Conservation (phyloP, 2,329 filamentous ascomycete species). For the Tolypocladium tundrense region DNA sequence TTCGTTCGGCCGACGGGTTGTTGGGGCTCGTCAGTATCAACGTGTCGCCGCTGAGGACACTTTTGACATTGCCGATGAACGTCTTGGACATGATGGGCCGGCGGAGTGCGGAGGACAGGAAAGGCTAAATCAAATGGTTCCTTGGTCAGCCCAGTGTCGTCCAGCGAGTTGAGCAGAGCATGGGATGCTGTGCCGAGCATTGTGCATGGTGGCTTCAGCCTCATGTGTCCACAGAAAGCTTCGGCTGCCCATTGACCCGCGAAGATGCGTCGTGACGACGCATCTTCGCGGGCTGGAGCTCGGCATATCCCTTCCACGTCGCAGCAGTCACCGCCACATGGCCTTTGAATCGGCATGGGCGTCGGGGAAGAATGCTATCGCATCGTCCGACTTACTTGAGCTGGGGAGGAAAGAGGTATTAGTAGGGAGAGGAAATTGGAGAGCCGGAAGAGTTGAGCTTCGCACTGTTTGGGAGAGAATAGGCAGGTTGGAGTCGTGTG, state of each 20-base stretch:
- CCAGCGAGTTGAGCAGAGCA: not conserved
- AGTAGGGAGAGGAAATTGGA: not conserved
- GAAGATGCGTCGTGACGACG: not conserved
- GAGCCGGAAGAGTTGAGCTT: not conserved
- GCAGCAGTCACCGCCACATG: not conserved
- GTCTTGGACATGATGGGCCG: constrained; percentile 37
- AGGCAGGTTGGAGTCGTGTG: constrained; percentile 12
- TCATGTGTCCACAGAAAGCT: not conserved
- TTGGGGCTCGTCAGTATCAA: constrained; percentile 72
- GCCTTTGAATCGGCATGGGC: not conserved
- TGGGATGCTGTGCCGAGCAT: not conserved
- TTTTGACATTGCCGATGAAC: constrained; percentile 73
- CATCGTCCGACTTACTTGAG: not conserved
- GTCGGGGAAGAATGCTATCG: not conserved
- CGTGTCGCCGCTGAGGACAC: constrained; percentile 87
- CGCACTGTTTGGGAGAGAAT: not conserved
- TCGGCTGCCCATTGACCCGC: not conserved
- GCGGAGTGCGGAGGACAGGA: constrained; percentile 7
- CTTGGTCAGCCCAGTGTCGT: constrained; percentile 8
- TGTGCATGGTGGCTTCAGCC: not conserved
- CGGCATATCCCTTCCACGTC: not conserved
- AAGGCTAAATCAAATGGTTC: constrained; percentile 2
- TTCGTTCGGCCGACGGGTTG: constrained; percentile 75
- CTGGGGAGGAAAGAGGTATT: not conserved
- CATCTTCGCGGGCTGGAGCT: not conserved